A percentile compares a stretch with the other conserved stretches of the same genome.
phyloP scores from a whole-genome alignment of 805 yeast genomes.

The Candida nemodendra region DNA sequence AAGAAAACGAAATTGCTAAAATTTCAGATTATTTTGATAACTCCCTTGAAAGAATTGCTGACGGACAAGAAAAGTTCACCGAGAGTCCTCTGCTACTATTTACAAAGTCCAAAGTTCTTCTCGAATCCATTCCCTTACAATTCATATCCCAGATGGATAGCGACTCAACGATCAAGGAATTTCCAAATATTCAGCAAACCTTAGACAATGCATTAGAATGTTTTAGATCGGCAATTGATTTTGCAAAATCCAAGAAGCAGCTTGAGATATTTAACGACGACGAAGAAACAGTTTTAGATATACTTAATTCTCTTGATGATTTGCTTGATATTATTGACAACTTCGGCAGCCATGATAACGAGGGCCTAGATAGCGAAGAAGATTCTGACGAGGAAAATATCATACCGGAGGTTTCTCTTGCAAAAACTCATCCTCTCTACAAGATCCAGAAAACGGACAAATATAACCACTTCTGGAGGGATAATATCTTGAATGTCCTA shows the following conservation, averaged over 20 bases:
- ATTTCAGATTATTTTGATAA: constrained; percentile 62
- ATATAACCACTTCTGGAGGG: constrained; percentile 59
- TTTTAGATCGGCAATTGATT: constrained; percentile 44
- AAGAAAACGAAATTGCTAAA: constrained; percentile 15
- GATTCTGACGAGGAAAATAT: constrained; percentile 27
- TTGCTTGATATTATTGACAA: constrained; percentile 64
- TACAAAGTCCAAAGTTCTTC: constrained; percentile 52
- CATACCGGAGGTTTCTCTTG: constrained; percentile 39
- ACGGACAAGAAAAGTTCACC: constrained; percentile 53
- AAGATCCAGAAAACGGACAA: constrained; percentile 35
- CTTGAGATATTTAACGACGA: constrained; percentile 24
- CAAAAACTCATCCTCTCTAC: constrained; percentile 56
- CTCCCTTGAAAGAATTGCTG: constrained; percentile 65
- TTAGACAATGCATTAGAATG: constrained; percentile 46
- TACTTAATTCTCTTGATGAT: constrained; percentile 62
- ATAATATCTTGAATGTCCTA: constrained; percentile 37
- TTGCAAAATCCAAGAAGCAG: constrained; percentile 24
- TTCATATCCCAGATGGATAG: constrained; percentile 49
- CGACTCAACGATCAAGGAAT: constrained; percentile 36
- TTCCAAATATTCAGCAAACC: constrained; percentile 36
- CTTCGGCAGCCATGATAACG: constrained; percentile 60
- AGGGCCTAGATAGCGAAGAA: constrained; percentile 58
- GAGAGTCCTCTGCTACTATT: constrained; percentile 46
- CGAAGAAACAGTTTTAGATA: constrained; percentile 45
- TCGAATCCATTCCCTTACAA: constrained; percentile 60